A percentile compares a stretch with the other conserved stretches of the same genome.
phyloP scores from a whole-genome alignment of 805 yeast species.

The Candida succiphila region DNA sequence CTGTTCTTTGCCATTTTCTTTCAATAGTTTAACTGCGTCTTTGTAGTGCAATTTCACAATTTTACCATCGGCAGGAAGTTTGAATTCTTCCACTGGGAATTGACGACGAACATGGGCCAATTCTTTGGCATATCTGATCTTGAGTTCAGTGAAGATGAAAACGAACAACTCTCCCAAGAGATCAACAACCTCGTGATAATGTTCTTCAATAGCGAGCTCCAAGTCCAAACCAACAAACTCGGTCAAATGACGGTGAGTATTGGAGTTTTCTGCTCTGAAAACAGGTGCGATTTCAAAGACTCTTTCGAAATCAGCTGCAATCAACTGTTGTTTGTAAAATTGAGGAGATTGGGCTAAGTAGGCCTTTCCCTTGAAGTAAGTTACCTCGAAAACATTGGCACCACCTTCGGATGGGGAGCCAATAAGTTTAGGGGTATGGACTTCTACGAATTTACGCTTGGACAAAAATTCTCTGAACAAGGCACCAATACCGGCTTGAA shows the following conservation, averaged over 20 bases:
- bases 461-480: conserved; percentile 83
- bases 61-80: conserved; percentile 86
- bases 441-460: conserved; percentile 67
- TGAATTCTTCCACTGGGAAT: conserved; percentile 96
- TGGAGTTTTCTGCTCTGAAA: conserved; percentile 98
- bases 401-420: conserved; percentile 99
- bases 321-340: conserved; percentile 93
- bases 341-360: conserved; percentile 98
- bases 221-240: conserved; percentile 96
- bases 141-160: conserved; percentile 79
- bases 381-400: conserved; percentile 87
- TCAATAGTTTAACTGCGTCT: conserved; percentile 82
- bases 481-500: conserved; percentile 81
- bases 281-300: conserved; percentile 97
- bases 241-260: conserved; percentile 99
- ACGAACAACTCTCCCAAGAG: conserved; percentile 58
- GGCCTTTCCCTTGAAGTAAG: conserved; percentile 88
- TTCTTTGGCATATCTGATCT: conserved; percentile 69
- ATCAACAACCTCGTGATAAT: conserved; percentile 82
- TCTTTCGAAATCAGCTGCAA: conserved; percentile 94
- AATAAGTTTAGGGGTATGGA: conserved; percentile 92
- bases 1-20: conserved; percentile 77
- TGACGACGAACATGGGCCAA: conserved; percentile 87
- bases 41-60: conserved; percentile 85
- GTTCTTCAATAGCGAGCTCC: conserved; percentile 98